These are phyloP conservation scores for Diversispora epigaea DNA, from an alignment of 192 early-diverging fungal species.

Conservation along the genomic window DNA sequence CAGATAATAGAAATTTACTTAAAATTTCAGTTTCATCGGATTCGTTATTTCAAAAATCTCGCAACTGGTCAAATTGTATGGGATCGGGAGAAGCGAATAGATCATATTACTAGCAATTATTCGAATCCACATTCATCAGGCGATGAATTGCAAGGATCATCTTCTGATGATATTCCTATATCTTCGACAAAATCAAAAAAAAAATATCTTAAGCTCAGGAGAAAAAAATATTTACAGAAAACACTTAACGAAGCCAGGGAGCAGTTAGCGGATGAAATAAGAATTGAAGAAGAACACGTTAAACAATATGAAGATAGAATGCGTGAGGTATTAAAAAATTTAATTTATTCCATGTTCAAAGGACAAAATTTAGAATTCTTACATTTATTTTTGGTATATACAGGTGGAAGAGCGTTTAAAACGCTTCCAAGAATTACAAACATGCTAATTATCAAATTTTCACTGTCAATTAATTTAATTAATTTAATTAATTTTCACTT, in stretches of 20 bases:
- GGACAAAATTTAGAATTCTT: too few species aligned
- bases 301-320: slow-evolving; percentile 8
- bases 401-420: background rate
- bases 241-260: background rate
- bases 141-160: background rate
- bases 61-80: slow-evolving; percentile 10
- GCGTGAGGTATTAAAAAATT: background rate
- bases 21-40: slow-evolving; percentile 21
- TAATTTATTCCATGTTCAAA: too few species aligned
- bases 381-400: too few species aligned
- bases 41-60: slow-evolving; percentile 28
- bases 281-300: slow-evolving; percentile 4
- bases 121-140: background rate
- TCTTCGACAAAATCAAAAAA: slow-evolving; percentile 20
- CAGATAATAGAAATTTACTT: background rate
- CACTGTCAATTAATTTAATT: too few species aligned
- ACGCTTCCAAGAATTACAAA: background rate
- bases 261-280: background rate
- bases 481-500: too few species aligned
- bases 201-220: background rate
- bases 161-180: background rate
- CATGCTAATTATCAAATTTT: too few species aligned
- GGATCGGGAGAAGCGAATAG: slow-evolving; percentile 25
- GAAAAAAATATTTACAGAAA: background rate
- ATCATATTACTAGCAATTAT: slow-evolving; percentile 20